phyloP scores from a whole-genome alignment of 1,139 yeast species.

The Hyphopichia pseudoburtonii region DNA sequence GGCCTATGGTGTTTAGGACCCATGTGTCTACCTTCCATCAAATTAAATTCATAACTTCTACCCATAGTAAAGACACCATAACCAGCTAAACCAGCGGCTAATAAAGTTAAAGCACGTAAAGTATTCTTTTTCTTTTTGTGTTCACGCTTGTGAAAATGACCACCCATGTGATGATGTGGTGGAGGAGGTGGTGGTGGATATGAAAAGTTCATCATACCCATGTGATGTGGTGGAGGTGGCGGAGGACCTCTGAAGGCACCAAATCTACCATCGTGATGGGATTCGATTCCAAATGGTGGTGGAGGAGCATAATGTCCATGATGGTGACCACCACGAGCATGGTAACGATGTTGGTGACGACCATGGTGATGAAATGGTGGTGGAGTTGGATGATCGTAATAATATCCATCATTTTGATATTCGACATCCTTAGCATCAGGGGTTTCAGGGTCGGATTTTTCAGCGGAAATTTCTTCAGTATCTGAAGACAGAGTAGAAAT shows the following conservation, averaged over 20 bases:
- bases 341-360: neutral
- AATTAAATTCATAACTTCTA: neutral
- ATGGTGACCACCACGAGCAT: neutral
- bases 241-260: neutral
- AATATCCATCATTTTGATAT: too few species aligned
- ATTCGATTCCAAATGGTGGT: too few species aligned
- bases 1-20: neutral
- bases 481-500: too few species aligned
- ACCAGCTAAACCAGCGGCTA: neutral
- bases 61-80: neutral
- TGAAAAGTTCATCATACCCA: too few species aligned
- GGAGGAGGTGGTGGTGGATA: neutral
- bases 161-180: neutral
- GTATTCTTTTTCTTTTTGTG: neutral
- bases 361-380: neutral
- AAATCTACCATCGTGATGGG: neutral
- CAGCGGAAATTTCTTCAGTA: too few species aligned
- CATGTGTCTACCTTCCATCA: neutral
- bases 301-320: neutral
- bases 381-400: neutral
- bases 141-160: neutral
- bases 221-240: constrained; percentile 1
- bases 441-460: too few species aligned
- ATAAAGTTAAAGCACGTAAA: neutral
- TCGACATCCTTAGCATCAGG: too few species aligned